These are phyloP conservation scores for Nakazawaea ishiwadae DNA, from an alignment of 805 yeast species.

Conservation along the genomic window DNA sequence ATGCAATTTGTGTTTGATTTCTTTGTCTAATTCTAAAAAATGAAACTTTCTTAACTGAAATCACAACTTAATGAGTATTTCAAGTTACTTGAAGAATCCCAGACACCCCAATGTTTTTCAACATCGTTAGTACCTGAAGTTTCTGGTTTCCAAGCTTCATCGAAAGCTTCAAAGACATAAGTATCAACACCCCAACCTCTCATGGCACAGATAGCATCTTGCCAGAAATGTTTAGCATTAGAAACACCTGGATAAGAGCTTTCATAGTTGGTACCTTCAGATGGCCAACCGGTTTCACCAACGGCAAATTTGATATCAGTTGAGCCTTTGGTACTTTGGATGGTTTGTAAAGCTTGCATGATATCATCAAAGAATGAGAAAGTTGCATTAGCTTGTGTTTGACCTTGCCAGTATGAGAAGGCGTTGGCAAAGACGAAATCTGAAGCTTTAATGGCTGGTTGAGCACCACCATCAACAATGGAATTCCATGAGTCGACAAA, in stretches of 20 bases:
- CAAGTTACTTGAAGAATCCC: constrained; percentile 42
- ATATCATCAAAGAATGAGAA: constrained; percentile 94
- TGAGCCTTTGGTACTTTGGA: constrained; percentile 83
- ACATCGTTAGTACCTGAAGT: constrained; percentile 82
- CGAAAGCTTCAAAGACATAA: constrained; percentile 90
- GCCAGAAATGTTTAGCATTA: constrained; percentile 82
- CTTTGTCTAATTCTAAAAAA: too few species aligned
- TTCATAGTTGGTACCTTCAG: constrained; percentile 73
- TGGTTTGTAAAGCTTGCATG: constrained; percentile 91
- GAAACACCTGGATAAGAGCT: constrained; percentile 59
- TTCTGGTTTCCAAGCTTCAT: constrained; percentile 94
- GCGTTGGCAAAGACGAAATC: constrained; percentile 92
- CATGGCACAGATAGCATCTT: constrained; percentile 84
- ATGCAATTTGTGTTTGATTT: not conserved
- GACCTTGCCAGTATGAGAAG: constrained; percentile 99
- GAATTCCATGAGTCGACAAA: constrained; percentile 96
- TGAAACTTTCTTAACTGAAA: constrained; percentile 30
- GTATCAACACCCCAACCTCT: constrained; percentile 96
- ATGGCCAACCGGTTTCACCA: constrained; percentile 98
- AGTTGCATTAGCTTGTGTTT: constrained; percentile 74
- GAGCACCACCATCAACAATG: constrained; percentile 71
- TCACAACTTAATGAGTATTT: constrained; percentile 47
- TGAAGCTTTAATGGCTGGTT: constrained; percentile 70
- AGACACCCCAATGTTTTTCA: constrained; percentile 95
- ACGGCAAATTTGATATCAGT: constrained; percentile 89